phyloP scores from a whole-genome alignment of 805 yeast genomes.

The Candida boleticola region DNA sequence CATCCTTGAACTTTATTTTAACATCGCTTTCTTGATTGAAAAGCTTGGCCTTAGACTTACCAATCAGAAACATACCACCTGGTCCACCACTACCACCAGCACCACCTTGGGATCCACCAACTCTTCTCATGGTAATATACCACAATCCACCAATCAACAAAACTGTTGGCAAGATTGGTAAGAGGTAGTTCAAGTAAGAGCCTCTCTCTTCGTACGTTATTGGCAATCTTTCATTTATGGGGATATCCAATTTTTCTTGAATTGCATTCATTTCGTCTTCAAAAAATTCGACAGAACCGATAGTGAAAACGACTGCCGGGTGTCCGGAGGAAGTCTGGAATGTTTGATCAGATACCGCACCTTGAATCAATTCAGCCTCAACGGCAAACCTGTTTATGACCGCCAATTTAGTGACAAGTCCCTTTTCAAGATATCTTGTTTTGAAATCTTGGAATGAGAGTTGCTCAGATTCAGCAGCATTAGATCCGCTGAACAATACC shows the following conservation, averaged over 20 bases:
- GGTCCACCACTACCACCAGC: slow-evolving; percentile 31
- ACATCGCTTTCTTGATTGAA: slow-evolving; percentile 84
- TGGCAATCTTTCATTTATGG: slow-evolving; percentile 72
- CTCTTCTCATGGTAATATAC: slow-evolving; percentile 58
- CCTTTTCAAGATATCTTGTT: slow-evolving; percentile 71
- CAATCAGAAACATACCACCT: slow-evolving; percentile 72
- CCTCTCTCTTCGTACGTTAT: slow-evolving; percentile 71
- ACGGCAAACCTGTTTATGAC: slow-evolving; percentile 75
- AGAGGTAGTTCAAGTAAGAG: slow-evolving; percentile 57
- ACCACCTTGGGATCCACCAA: slow-evolving; percentile 44
- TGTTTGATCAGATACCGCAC: slow-evolving; percentile 42
- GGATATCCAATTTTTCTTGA: slow-evolving; percentile 68
- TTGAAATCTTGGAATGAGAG: slow-evolving; percentile 80
- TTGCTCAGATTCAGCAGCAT: slow-evolving; percentile 18
- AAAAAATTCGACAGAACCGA: slow-evolving; percentile 82
- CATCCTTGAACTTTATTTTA: slow-evolving; percentile 80
- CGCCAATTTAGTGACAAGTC: slow-evolving; percentile 68
- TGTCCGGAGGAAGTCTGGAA: slow-evolving; percentile 34
- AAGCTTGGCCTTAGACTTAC: slow-evolving; percentile 74
- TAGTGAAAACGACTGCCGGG: slow-evolving; percentile 67
- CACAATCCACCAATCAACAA: slow-evolving; percentile 76
- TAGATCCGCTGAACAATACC: neutral
- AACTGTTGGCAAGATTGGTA: slow-evolving; percentile 78
- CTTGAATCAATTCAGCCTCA: slow-evolving; percentile 58
- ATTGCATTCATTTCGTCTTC: slow-evolving; percentile 77